Evolutionary conservation across 2,329 filamentous ascomycete genomes (phyloP).

Genomic region (Ophiostoma tasmaniense): DNA sequence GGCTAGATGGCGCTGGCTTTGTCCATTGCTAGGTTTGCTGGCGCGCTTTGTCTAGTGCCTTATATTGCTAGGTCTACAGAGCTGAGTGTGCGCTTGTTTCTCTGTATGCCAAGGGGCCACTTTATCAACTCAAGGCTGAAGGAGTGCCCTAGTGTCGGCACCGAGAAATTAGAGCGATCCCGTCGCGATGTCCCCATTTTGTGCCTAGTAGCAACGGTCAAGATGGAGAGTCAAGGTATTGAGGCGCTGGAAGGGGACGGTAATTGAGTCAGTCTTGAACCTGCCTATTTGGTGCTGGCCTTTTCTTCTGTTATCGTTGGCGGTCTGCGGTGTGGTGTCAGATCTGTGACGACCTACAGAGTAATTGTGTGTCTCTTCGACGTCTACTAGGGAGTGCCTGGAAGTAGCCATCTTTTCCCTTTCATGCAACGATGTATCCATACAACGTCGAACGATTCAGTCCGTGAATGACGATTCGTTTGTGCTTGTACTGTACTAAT

Average conservation of each 20-base stretch:
- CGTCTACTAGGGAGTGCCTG: neutral
- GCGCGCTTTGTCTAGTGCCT: neutral
- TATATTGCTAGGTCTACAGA: neutral
- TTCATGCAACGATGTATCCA: no score
- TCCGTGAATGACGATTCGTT: neutral
- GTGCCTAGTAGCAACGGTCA: neutral
- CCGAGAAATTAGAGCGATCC: neutral
- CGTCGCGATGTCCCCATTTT: neutral
- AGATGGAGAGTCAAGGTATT: neutral
- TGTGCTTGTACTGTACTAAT: neutral
- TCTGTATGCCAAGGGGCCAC: neutral
- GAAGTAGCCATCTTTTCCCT: no score
- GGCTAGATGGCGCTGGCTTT: neutral
- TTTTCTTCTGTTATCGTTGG: neutral
- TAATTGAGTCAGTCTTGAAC: neutral
- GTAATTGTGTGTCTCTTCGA: neutral
- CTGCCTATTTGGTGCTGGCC: neutral
- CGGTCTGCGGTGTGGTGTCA: neutral
- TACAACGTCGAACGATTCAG: neutral
- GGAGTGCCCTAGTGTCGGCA: neutral
- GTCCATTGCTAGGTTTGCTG: no score
- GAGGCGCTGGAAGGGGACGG: neutral
- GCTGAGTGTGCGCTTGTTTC: no score
- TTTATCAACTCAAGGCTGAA: neutral
- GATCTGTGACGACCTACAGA: neutral